Evolutionary conservation across 176 grass and related monocot genomes (phyloP), one percentile per base, ranked within the genome.

Genomic region (Rhynchospora tenuis): DNA sequence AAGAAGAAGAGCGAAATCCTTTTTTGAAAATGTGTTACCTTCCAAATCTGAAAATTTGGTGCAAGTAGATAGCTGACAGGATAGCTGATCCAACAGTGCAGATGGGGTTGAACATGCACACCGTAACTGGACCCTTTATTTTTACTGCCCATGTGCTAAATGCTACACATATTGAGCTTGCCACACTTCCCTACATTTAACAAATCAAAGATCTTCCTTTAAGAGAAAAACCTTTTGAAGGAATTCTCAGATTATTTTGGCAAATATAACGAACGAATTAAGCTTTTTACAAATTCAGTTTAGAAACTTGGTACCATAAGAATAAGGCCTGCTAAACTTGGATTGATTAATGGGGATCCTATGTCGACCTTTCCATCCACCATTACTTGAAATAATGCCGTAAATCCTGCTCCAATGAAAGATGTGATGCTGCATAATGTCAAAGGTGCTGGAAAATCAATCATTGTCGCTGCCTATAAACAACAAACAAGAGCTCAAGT

Each of bases 131-230:
- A 10, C 94, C 92, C 87, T 92, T 97, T 87, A 77, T 92, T 65
- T 94, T 93, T 28, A 94, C 73, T 1, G 86, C 88, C 90, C 94
- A 97, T 13, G 88, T 89, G 78, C 90, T 88, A 83, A 94, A 94
- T 80, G 87, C 87, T 68, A 92, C 43, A 74, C 88, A 89, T 7
- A 84, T 87, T n/a, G 88, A 88, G 73, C 86, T 87, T 59, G 87
- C 79, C 51, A 87, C 27, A 27, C 86, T 87, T 45, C 88, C 90
- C 91, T 94, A 85, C 46, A 84, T 76, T 7, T 45, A 31, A 71
- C 11, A 61, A 62, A 9, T 59, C 12, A 62, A 78, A 45, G 12
- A 42, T 48, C 10, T 61, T 38, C 65, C 7, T 71, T 38, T 12
- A 73, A 58, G 27, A 75, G 12, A 28, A 23, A 29, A 27, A 38